Percentiles rank a stretch among this genome's conserved stretches.
Conservation (phyloP, 1,139 yeast genomes). For the Martiniozyma asiatica region DNA sequence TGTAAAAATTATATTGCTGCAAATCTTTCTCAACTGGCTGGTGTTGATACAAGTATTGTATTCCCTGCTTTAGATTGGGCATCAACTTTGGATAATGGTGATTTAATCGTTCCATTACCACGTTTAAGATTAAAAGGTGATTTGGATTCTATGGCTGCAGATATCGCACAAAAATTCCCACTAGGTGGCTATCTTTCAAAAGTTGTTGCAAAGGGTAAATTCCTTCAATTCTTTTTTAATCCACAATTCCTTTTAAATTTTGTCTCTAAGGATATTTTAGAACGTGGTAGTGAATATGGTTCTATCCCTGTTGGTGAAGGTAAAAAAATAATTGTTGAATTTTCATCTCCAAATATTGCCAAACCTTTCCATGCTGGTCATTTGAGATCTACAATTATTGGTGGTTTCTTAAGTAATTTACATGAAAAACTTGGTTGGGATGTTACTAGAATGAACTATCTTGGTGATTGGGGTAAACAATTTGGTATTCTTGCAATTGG, state of each 20-base stretch:
- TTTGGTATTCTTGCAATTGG: conserved; percentile 95
- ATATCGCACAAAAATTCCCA: conserved; percentile 67
- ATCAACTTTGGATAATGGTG: conserved; percentile 80
- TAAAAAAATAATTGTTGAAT: conserved; percentile 71
- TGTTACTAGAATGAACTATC: conserved; percentile 80
- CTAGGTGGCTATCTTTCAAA: conserved; percentile 55
- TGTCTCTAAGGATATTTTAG: conserved; percentile 61
- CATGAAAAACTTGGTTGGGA: conserved; percentile 88
- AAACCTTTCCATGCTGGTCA: conserved; percentile 99
- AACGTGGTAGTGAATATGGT: conserved; percentile 56
- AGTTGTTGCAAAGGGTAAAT: conserved; percentile 80
- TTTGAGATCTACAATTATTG: conserved; percentile 93
- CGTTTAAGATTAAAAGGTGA: conserved; percentile 85
- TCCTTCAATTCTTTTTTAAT: conserved; percentile 79
- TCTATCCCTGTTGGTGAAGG: conserved; percentile 61
- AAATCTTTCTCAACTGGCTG: conserved; percentile 62
- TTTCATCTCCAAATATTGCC: conserved; percentile 96
- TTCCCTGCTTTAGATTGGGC: conserved; percentile 88
- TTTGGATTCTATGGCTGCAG: conserved; percentile 52
- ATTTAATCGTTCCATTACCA: conserved; percentile 84
- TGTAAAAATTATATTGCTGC: conserved; percentile 82
- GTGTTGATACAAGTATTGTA: conserved; percentile 57
- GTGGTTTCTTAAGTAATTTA: conserved; percentile 88
- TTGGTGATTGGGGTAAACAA: conserved; percentile 99
- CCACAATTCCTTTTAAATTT: conserved; percentile 52